These are phyloP conservation scores for Theileria orientalis DNA, from an alignment of 169 alveolate species.

Conservation along the genomic window DNA sequence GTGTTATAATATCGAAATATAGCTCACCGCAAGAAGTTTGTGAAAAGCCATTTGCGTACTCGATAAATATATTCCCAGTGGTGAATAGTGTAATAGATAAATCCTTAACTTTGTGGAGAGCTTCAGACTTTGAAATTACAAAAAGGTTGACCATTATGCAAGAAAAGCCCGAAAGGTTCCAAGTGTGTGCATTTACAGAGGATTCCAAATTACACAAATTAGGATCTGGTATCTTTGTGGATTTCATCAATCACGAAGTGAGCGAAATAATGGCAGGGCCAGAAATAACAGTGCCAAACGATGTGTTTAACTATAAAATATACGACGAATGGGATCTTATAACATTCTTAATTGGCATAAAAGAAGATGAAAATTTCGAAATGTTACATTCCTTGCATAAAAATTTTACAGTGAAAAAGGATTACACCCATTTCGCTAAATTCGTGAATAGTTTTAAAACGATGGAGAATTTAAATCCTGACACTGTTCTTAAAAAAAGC, in stretches of 20 bases:
- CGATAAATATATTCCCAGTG: slow-evolving; percentile 18
- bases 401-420: neutral
- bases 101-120: slow-evolving; percentile 26
- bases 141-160: neutral
- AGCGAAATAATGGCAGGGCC: slow-evolving; percentile 13
- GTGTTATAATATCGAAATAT: slow-evolving; percentile 17
- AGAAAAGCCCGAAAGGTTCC: neutral
- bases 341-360: neutral
- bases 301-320: slow-evolving; percentile 32
- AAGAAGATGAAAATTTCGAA: slow-evolving; percentile 3
- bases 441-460: neutral
- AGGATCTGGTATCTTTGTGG: slow-evolving; percentile 33
- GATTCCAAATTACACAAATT: slow-evolving; percentile 2
- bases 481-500: neutral
- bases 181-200: slow-evolving; percentile 17
- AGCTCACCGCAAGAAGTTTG: neutral
- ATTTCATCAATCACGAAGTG: slow-evolving; percentile 46
- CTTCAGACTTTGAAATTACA: slow-evolving; percentile 16
- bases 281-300: slow-evolving; percentile 27
- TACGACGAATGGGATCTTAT: slow-evolving; percentile 52
- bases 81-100: neutral
- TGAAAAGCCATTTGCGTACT: slow-evolving; percentile 19
- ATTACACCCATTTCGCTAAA: neutral
- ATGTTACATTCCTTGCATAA: neutral
- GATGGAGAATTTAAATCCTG: neutral